Evolutionary conservation across 805 yeast species (phyloP), one percentile per base, ranked within the genome.

Genomic region (Wickerhamia fluorescens): DNA sequence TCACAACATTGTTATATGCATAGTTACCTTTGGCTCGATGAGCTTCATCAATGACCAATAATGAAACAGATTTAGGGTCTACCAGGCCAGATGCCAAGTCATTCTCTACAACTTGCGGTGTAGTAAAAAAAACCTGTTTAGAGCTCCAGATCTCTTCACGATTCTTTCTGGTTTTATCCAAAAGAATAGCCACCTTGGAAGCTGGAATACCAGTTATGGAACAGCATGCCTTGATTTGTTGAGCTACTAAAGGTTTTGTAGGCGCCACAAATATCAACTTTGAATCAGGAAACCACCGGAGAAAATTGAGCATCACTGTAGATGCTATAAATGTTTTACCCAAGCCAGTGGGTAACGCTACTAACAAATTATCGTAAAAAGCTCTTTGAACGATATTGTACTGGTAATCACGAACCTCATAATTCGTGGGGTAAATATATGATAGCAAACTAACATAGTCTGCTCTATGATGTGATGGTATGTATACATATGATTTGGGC

Each of bases 291-390:
- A 88, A 82, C 98, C 98, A 92, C 27, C 94, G 58, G 41, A 72
- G 77, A 56, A 71, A 92, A 49, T 92, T 92, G 32, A 87, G 65
- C 87, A 92, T 92, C 14, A 89, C 89, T 0, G 95, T 80, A 20
- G 94, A 78, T 2, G 98, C 97, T 47, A 92, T 87, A 40, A 92
- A 86, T 0, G 99, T 92, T 57, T 92, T 92, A 22, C 99, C 99
- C 51, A 88, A 65, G 41, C 99, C 99, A 0, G 99, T 92, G 1
- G 99, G 99, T 10, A 92, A 71, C 0, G 96, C 94, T 48, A 94
- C 89, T 14, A 92, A 60, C 3, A 80, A 51, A 47, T 92, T 92
- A 37, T 76, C 66, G 44, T 71, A 75, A 20, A 92, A 59, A 0
- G 96, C 78, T 33, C 74, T 71, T 25, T 66, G 61, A 3, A 87